Evolutionary conservation across 2,329 filamentous ascomycete species (phyloP), one percentile per base, ranked within the genome.

Genomic region (Leptosphaerulina australis): DNA sequence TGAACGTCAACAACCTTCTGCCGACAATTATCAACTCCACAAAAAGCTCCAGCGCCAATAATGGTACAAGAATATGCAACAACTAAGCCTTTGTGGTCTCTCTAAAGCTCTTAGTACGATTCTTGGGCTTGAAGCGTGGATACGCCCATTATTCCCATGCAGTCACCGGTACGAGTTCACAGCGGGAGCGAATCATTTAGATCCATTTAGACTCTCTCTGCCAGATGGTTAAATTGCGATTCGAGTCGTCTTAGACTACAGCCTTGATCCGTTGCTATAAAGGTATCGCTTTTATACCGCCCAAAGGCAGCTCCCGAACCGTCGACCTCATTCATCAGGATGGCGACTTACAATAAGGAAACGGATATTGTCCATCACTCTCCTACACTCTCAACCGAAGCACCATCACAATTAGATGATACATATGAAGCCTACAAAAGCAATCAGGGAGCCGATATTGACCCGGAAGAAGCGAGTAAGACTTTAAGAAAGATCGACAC

Each of bases 361-460:
- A 33, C 53, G 10, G 59, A 66, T 17, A 50, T 35, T 28, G 55
- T 62, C 12, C 54, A 54, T 8, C 46, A 58, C 2, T 62, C 64
- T 2, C 56, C 62, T 33, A 15, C 50, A 2, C 6, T 52, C n/a
- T 34, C 56, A 1, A 63, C 64, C 8, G 58, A 58, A 18, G 41
- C 57, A 3, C 66, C 65, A 1, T 66, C 65, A 0, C 54, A 59
- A 8, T 52, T 69, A 2, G 68, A 71, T 35, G 68, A 71, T 29
- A 65, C 64, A 3, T 71, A 71, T 28, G 63, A 67, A 21, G 59
- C 59, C 5, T 71, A 67, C 64, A 69, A 67, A 41, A 60, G 49
- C 33, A 64, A 61, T 28, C 49, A 60, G 36, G 58, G 53, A 14
- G 24, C 62, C 3, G 54, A 55, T 4, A 53, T 58, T 18, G 55